phyloP scores from a whole-genome alignment of 176 grass and related monocot genomes.

The Coix lacrymajobi region DNA sequence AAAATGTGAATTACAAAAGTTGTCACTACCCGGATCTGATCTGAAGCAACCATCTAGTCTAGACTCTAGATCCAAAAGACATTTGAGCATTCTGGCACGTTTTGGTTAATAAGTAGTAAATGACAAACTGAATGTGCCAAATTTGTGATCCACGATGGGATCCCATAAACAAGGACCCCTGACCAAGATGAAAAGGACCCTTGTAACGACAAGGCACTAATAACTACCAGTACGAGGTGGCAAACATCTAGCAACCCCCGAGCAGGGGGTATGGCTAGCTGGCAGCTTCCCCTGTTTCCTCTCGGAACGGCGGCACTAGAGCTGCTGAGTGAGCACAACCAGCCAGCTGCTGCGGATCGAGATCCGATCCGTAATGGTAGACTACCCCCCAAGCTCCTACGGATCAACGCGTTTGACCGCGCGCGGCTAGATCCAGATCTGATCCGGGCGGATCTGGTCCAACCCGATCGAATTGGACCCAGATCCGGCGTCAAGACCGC shows the following conservation, averaged over 20 bases:
- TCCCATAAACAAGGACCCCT: slow-evolving; percentile 6
- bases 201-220: slow-evolving; percentile 18
- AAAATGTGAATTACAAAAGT: not conserved
- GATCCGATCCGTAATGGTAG: slow-evolving; percentile 10
- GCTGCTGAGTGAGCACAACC: not conserved
- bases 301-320: not conserved
- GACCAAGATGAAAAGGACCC: slow-evolving; percentile 26
- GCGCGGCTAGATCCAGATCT: slow-evolving; percentile 44
- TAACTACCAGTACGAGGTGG: not conserved
- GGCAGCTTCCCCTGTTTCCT: not conserved
- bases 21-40: not conserved
- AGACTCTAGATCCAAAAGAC: slow-evolving; percentile 22
- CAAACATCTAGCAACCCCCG: not conserved
- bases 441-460: slow-evolving; percentile 34
- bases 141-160: not conserved
- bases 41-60: not conserved
- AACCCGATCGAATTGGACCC: slow-evolving; percentile 5
- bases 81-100: not conserved
- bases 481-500: slow-evolving; percentile 10
- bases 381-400: not conserved
- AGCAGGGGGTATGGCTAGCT: not conserved
- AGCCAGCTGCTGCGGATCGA: not conserved
- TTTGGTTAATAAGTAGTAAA: not conserved
- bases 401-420: not conserved
- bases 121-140: slow-evolving; percentile 1